These are phyloP conservation scores for Ramaria sp. DNA, from an alignment of 768 basidiomycete genomes.

Conservation along the genomic window DNA sequence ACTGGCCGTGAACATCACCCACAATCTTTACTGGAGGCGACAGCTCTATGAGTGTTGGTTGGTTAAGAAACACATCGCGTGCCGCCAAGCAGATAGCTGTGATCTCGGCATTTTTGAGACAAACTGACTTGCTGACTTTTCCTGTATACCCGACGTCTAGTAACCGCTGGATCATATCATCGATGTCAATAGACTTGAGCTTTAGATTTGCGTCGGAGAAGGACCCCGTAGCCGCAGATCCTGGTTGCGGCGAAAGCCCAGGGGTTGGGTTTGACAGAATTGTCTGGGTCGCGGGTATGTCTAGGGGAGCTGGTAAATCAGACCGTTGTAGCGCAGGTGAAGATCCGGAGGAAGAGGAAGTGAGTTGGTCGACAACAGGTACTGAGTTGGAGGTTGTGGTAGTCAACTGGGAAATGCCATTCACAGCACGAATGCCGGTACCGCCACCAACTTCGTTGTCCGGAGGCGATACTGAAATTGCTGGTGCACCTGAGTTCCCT, in stretches of 20 bases:
- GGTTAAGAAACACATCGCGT: constrained; percentile 89
- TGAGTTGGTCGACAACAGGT: constrained; percentile 14
- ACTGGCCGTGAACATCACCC: constrained; percentile 98
- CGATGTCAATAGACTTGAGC: constrained; percentile 74
- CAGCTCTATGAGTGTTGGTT: constrained; percentile 94
- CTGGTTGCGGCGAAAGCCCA: constrained; percentile 33
- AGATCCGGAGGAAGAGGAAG: constrained; percentile 17
- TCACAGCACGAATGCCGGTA: not conserved
- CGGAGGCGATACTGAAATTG: not conserved
- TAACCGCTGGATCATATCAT: constrained; percentile 95
- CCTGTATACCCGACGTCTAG: constrained; percentile 96
- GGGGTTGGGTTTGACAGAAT: constrained; percentile 64
- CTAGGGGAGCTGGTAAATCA: constrained; percentile 35
- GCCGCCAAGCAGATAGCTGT: constrained; percentile 90
- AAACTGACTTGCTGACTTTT: constrained; percentile 93
- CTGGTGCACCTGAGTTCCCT: not conserved
- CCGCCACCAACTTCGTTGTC: not conserved
- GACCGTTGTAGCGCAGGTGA: constrained; percentile 25
- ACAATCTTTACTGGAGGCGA: constrained; percentile 99
- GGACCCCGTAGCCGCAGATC: constrained; percentile 30
- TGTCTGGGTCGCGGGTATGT: constrained; percentile 72
- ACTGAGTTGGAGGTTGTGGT: constrained; percentile 11
- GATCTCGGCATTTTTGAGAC: constrained; percentile 94
- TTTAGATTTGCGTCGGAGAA: constrained; percentile 39
- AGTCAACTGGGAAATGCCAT: not conserved